phyloP scores from a whole-genome alignment of 2,329 filamentous ascomycete species.

The Penicillium brasilianum region DNA sequence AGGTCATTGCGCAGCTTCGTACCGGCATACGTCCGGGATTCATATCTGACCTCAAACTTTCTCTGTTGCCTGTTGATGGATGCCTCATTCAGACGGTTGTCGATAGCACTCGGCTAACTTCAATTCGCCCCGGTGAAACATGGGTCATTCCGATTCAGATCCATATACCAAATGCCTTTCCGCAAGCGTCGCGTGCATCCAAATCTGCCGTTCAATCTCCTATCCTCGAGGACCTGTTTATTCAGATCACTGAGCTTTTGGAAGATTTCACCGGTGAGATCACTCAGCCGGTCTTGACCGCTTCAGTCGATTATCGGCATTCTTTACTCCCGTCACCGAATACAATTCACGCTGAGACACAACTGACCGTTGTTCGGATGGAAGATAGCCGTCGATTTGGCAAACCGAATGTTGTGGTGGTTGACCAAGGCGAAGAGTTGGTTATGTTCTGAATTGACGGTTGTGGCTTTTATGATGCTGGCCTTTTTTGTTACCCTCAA shows the following conservation, averaged over 20 bases:
- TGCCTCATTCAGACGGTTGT: conserved; percentile 32
- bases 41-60: conserved; percentile 32
- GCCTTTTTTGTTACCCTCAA: neutral
- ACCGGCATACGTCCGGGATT: conserved; percentile 36
- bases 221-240: conserved; percentile 32
- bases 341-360: conserved; percentile 28
- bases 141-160: conserved; percentile 38
- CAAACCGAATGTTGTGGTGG: neutral
- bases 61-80: conserved; percentile 28
- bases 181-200: conserved; percentile 6
- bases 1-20: conserved; percentile 36
- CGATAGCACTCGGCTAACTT: conserved; percentile 24
- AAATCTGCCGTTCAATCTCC: conserved; percentile 12
- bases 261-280: conserved; percentile 22
- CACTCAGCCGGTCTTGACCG: conserved; percentile 33
- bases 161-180: conserved; percentile 22
- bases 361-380: conserved; percentile 29
- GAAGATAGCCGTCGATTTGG: neutral
- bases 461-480: neutral
- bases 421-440: neutral
- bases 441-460: neutral
- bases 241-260: conserved; percentile 39
- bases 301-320: conserved; percentile 39
- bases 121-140: conserved; percentile 39
- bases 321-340: conserved; percentile 36